Evolutionary conservation across 306 rosid genomes (phyloP).

Genomic region (Ochetophila trinervis): DNA sequence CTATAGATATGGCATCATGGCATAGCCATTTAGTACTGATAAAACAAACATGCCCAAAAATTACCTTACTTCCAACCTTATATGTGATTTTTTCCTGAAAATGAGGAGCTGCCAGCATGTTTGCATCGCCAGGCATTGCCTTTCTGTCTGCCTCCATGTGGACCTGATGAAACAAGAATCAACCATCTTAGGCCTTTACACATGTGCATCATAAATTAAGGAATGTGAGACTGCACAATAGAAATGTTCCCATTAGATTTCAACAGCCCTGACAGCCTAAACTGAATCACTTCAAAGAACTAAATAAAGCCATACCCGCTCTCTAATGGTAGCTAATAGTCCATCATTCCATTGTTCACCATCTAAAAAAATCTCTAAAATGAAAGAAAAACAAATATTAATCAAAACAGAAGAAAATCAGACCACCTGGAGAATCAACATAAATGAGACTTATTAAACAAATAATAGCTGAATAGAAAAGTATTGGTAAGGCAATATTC

Average conservation of each 20-base stretch:
- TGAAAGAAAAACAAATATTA: slow-evolving; percentile 7
- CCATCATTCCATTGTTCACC: slow-evolving; percentile 96
- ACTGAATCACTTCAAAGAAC: slow-evolving; percentile 6
- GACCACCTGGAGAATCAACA: background rate
- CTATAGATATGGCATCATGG: background rate
- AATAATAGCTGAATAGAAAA: background rate
- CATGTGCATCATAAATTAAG: slow-evolving; percentile 22
- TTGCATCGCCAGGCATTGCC: slow-evolving; percentile 60
- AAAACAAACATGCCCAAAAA: slow-evolving; percentile 1
- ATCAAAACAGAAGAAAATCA: slow-evolving; percentile 10
- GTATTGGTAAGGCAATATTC: too few relatives aligned
- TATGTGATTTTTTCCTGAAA: slow-evolving; percentile 66
- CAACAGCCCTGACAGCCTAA: background rate
- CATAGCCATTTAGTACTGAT: background rate
- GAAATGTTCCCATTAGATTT: slow-evolving; percentile 11
- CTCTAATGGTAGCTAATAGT: slow-evolving; percentile 84
- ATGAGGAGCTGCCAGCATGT: slow-evolving; percentile 41
- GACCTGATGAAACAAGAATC: slow-evolving; percentile 51
- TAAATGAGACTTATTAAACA: background rate
- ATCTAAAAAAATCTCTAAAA: slow-evolving; percentile 58
- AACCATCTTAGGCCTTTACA: slow-evolving; percentile 27
- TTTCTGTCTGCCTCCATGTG: slow-evolving; percentile 94
- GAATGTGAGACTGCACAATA: slow-evolving; percentile 4
- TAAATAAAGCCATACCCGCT: slow-evolving; percentile 55
- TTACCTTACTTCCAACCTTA: slow-evolving; percentile 88